phyloP scores from a whole-genome alignment of 768 basidiomycete species.

The Chalciporus piperatus region DNA sequence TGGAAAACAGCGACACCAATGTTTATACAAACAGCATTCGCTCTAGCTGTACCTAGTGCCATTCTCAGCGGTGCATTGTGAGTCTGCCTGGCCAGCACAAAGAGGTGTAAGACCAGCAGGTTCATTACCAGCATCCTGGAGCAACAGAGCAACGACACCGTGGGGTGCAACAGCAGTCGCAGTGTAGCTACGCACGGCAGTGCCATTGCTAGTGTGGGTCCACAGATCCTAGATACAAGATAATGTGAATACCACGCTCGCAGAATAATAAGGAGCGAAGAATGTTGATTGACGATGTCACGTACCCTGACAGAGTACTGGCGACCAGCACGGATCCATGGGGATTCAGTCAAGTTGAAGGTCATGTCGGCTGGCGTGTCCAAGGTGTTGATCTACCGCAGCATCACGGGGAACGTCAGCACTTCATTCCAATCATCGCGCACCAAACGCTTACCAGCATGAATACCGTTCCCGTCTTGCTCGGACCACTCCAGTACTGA shows the following conservation, averaged over 20 bases:
- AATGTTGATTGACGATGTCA: neutral
- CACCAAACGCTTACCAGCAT: conserved; percentile 50
- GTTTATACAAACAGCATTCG: neutral
- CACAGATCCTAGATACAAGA: conserved; percentile 54
- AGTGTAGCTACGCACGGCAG: conserved; percentile 54
- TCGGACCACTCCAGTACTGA: conserved; percentile 66
- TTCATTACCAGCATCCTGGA: conserved; percentile 67
- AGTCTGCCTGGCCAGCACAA: conserved; percentile 43
- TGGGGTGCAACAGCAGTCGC: conserved; percentile 53
- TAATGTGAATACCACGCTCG: neutral
- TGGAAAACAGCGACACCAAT: neutral
- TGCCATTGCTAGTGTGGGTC: conserved; percentile 68
- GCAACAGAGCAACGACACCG: conserved; percentile 61
- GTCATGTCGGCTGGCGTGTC: conserved; percentile 51
- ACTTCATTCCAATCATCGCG: neutral
- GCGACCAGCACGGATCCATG: conserved; percentile 64
- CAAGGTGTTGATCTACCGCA: conserved; percentile 52
- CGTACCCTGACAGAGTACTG: conserved; percentile 61
- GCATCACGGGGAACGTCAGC: neutral
- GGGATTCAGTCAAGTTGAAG: conserved; percentile 65
- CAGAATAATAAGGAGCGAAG: too few relatives aligned
- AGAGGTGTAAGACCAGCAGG: conserved; percentile 54
- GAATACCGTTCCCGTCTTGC: conserved; percentile 58
- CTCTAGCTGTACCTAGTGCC: conserved; percentile 40
- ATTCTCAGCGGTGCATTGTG: conserved; percentile 59